These are phyloP conservation scores for Ustilago bromivora DNA, from an alignment of 1,284 basidiomycete genomes.

Conservation along the genomic window DNA sequence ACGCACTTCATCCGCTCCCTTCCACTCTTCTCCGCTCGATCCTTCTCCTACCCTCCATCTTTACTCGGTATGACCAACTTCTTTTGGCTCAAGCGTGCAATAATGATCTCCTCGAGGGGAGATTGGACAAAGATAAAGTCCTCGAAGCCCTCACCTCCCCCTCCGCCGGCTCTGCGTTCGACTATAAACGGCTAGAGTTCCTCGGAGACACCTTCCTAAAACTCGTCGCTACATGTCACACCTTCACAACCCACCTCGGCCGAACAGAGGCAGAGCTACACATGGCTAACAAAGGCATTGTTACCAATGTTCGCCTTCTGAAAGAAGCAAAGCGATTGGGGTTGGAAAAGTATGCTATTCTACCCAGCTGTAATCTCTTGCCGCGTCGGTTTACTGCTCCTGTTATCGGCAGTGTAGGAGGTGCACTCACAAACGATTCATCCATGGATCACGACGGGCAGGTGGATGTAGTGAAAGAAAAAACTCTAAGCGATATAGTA, in stretches of 20 bases:
- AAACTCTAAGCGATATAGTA: conserved; percentile 49
- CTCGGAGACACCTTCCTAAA: conserved; percentile 58
- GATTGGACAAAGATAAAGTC: conserved; percentile 21
- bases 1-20: conserved; percentile 24
- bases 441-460: no score
- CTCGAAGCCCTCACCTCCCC: conserved; percentile 46
- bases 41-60: conserved; percentile 52
- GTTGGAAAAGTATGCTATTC: conserved; percentile 27
- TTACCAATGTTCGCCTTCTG: conserved; percentile 49
- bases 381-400: conserved; percentile 11
- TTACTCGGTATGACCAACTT: conserved; percentile 45
- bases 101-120: conserved; percentile 13
- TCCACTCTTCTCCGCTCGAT: conserved; percentile 2
- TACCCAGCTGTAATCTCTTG: conserved; percentile 5
- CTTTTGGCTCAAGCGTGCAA: conserved; percentile 38
- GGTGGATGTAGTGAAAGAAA: conserved; percentile 24
- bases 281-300: conserved; percentile 40
- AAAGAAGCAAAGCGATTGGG: conserved; percentile 25
- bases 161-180: conserved; percentile 10
- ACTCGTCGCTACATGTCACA: conserved; percentile 43
- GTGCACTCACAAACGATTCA: not conserved
- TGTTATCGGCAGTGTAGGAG: conserved; percentile 5
- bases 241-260: conserved; percentile 37
- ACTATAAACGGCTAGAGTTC: conserved; percentile 58
- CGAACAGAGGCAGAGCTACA: conserved; percentile 48